Evolutionary conservation across 2,329 filamentous ascomycete genomes (phyloP), one percentile per base, ranked within the genome.

Genomic region (Sordariomycetes sp.): DNA sequence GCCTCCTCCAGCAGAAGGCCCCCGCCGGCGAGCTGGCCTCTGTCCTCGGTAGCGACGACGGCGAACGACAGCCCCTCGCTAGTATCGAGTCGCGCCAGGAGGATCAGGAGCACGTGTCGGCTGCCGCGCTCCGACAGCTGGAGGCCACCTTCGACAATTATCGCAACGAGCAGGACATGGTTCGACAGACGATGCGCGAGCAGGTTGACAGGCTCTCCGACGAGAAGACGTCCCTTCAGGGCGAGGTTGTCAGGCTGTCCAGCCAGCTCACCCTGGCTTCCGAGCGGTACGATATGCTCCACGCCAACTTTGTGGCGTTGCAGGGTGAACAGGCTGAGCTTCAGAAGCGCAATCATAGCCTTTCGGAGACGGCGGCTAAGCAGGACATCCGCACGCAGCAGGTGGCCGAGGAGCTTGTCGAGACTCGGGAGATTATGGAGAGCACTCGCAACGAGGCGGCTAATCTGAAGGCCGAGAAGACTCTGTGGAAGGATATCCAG

Each of bases 391-490:
- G 85, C 51, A 94, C 88, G 2, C 90, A 96, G 65, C 90, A 96
- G 70, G 87, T 92, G 32, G 90, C 90, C 0, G 92, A 97, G 69
- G 92, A 99, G 64, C 79, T 97, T 6, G 84, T 97, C 10, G 94
- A 96, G 68, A 85, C 87, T 5, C 87, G 85, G 67, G 87, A 87
- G 35, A 73, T 92, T 56, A 76, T 88, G 3, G 92, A 99, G 65
- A 91, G 90, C 65, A 81, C 96, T 70, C 87, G 90, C 56, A 90
- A 90, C 62, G 94, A 99, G 68, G 90, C 86, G 57, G 86, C 90
- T 17, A 96, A 97, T 65, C 80, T 96, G 36, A 96, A 95, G 69
- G 91, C 92, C 0, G 92, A 97, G 70, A 96, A 96, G 72, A 87
- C 90, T 42, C 77, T 99, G 10, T 96, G 89, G 87, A 95, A 94